Evolutionary conservation across 2,329 filamentous ascomycete species (phyloP).

Genomic region (Chrysoporthe cubensis): DNA sequence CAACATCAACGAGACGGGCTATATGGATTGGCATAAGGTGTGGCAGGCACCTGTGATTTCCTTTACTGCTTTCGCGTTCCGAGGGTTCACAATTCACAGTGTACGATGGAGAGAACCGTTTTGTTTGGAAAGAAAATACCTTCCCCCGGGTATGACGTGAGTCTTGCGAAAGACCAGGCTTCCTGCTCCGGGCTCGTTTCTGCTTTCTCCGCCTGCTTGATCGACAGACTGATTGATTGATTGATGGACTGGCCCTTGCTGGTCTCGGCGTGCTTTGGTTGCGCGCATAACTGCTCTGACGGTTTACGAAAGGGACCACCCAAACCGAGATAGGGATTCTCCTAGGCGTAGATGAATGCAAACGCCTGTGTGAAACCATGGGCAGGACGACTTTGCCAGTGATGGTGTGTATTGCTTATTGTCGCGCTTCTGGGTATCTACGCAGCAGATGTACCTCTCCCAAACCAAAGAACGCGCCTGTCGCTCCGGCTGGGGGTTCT

Average conservation of each 20-base stretch:
- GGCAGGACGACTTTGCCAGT: neutral
- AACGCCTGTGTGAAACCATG: neutral
- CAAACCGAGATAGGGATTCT: neutral
- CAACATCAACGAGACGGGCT: neutral
- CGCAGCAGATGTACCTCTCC: neutral
- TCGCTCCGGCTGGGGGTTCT: neutral
- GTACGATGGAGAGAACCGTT: neutral
- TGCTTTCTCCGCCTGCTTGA: neutral
- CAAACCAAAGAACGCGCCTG: neutral
- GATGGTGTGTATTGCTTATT: neutral
- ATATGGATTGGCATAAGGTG: neutral
- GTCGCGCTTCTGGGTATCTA: conserved; percentile 1
- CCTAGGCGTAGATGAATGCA: neutral
- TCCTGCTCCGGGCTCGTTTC: neutral
- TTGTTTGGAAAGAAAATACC: neutral
- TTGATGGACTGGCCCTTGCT: neutral
- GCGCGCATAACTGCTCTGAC: neutral
- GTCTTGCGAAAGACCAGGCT: too few relatives aligned
- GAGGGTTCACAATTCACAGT: neutral
- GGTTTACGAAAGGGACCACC: neutral
- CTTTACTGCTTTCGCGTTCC: neutral
- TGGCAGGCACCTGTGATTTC: neutral
- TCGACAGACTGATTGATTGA: neutral
- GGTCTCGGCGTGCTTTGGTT: neutral
- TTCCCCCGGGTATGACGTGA: too few relatives aligned